Base-by-base conservation (phyloP, 495 filamentous ascomycete species). In the Daldinia bambusicola region DNA sequence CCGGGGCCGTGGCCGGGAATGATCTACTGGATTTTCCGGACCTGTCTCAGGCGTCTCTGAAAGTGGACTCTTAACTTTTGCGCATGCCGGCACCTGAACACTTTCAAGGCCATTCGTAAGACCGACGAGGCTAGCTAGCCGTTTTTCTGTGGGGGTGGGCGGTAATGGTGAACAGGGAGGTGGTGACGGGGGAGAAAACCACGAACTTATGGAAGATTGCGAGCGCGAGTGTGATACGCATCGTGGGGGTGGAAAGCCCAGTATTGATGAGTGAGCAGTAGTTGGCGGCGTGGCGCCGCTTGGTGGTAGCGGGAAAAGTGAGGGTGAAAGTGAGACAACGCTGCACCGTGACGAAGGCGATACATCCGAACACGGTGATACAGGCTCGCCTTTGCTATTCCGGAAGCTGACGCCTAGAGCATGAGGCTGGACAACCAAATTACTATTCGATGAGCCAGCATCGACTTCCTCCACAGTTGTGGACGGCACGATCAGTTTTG, bases 111-210 rank as follows among this genome's bases (percentile, higher is more conserved):
- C 63, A 37, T 63, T 52, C 4, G 56, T 43, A 32, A 45, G 34
- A 10, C 58, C 52, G 51, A 67, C 66, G 57, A 72, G 59, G 57
- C 60, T 69, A 9, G 70, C 70, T 14, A 73, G 31, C 43, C 36
- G 69, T 13, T 22, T 68, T 50, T 68, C 66, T 1, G 41, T 38
- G 10, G 70, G 70, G 1, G 65, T 68, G 6, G 70, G 70, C 10
- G 70, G 70, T 20, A 73, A 61, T 40, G 70, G 70, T 18, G 70
- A 26, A 2, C 50, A 65, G 30, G 70, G 70, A 20, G 70, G 70
- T 13, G 70, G 70, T 7, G 70, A 73, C 2, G 70, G 70, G 12
- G 70, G 70, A 26, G 65, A 73, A 53, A 73, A 73, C 70, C 70
- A 73, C 2, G 61, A 63, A 12, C 13, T 61, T 26, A 65, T 22